A percentile compares a stretch with the other conserved stretches of the same genome.
Conservation (phyloP, 1,284 basidiomycete genomes). For the Ustilago curta region DNA sequence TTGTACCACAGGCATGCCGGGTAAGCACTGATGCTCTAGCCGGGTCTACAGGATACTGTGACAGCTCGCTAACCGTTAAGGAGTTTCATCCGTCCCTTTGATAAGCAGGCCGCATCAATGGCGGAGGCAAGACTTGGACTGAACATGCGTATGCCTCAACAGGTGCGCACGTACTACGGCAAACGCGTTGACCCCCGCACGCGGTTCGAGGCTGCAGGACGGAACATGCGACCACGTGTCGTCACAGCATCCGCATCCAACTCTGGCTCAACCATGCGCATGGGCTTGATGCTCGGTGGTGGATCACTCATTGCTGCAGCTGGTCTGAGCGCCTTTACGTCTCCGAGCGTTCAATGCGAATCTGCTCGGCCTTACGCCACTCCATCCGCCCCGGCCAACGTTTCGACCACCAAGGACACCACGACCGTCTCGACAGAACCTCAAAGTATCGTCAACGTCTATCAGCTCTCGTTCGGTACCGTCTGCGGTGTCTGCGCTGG, state of each 20-base stretch:
- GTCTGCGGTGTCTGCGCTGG: constrained; percentile 86
- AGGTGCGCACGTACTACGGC: constrained; percentile 37
- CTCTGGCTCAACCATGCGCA: constrained; percentile 17
- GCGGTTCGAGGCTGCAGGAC: constrained; percentile 10
- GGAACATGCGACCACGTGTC: constrained; percentile 12
- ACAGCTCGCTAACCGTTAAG: constrained; percentile 2
- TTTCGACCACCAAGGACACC: constrained; percentile 17
- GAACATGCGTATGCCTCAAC: constrained; percentile 34
- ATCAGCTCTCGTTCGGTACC: constrained; percentile 88
- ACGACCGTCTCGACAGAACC: constrained; percentile 69
- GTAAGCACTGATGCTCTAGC: constrained; percentile 8
- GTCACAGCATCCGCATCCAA: constrained; percentile 19
- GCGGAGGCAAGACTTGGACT: constrained; percentile 28
- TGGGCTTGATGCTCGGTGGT: constrained; percentile 35
- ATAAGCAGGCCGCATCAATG: constrained; percentile 28
- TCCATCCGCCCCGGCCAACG: constrained; percentile 10
- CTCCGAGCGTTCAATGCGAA: constrained; percentile 21
- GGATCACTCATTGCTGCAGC: constrained; percentile 33
- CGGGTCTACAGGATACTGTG: too few relatives aligned
- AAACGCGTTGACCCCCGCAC: constrained; percentile 36
- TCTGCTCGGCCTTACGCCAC: constrained; percentile 37
- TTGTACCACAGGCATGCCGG: constrained; percentile 32
- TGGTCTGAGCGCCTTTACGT: constrained; percentile 25
- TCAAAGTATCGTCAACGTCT: constrained; percentile 79
- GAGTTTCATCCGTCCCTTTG: neutral